Conservation (phyloP, 2,329 filamentous ascomycete species). For the Dendrostoma leiphaemia region DNA sequence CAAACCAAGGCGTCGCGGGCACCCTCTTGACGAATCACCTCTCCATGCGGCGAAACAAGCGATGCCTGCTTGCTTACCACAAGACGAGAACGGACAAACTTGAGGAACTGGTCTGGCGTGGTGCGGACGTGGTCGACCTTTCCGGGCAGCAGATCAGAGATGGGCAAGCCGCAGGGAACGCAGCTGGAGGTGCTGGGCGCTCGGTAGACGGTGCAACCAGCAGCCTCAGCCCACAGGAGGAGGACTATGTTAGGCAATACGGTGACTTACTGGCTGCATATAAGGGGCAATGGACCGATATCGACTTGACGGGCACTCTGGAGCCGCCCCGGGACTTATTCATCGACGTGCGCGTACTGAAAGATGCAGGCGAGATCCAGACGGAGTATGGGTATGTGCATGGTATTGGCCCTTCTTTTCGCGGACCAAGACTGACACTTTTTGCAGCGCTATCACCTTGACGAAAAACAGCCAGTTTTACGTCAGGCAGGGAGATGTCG, state of each 20-base stretch:
- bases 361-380: constrained; percentile 97
- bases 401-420: neutral
- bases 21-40: constrained; percentile 90
- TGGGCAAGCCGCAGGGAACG: constrained; percentile 31
- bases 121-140: constrained; percentile 76
- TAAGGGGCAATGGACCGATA: constrained; percentile 97
- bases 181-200: constrained; percentile 31
- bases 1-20: constrained; percentile 81
- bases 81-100: constrained; percentile 86
- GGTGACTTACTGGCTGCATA: constrained; percentile 90
- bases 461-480: constrained; percentile 99
- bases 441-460: constrained; percentile 78
- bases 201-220: constrained; percentile 56
- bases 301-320: constrained; percentile 90
- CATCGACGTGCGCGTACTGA: constrained; percentile 92
- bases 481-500: constrained; percentile 92
- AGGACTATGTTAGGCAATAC: constrained; percentile 92
- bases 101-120: constrained; percentile 91
- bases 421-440: neutral
- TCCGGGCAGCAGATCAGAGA: constrained; percentile 54
- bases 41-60: constrained; percentile 93
- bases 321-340: constrained; percentile 95
- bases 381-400: constrained; percentile 88
- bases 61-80: constrained; percentile 92
- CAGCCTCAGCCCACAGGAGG: constrained; percentile 90